Conservation (phyloP, 345 rosid genomes). For the Gossypium herbaceum region DNA sequence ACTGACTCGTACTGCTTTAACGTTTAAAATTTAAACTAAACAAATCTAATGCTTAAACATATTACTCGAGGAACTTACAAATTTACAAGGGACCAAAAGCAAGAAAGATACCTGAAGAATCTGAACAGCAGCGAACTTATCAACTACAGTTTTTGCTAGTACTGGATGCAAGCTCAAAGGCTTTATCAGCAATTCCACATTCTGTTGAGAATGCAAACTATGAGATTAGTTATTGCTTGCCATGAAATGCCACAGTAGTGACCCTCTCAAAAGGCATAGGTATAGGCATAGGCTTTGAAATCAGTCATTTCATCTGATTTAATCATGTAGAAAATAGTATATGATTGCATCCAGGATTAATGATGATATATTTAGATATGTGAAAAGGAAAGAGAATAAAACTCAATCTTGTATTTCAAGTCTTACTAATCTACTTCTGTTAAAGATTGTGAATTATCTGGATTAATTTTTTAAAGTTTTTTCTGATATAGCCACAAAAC, state of each 20-base stretch:
- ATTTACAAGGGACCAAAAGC: not conserved
- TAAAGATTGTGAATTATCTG: not conserved
- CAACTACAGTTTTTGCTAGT: slow-evolving; percentile 53
- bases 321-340: not conserved
- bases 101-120: slow-evolving; percentile 73
- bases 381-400: not conserved
- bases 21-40: not conserved
- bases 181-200: slow-evolving; percentile 50
- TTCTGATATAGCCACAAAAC: not conserved
- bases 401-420: not conserved
- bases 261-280: not conserved
- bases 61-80: slow-evolving; percentile 7
- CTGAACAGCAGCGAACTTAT: slow-evolving; percentile 85
- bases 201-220: slow-evolving; percentile 37
- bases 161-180: slow-evolving; percentile 58
- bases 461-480: not conserved
- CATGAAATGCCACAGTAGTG: not conserved
- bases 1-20: not conserved
- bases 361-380: not conserved
- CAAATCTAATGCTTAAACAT: not conserved
- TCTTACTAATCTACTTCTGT: not conserved
- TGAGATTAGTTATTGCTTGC: slow-evolving; percentile 2
- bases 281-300: not conserved
- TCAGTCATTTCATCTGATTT: slow-evolving; percentile 5
- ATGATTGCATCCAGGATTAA: not conserved